Conservation (phyloP, 1,139 yeast genomes). For the Taphrina wiesneri region DNA sequence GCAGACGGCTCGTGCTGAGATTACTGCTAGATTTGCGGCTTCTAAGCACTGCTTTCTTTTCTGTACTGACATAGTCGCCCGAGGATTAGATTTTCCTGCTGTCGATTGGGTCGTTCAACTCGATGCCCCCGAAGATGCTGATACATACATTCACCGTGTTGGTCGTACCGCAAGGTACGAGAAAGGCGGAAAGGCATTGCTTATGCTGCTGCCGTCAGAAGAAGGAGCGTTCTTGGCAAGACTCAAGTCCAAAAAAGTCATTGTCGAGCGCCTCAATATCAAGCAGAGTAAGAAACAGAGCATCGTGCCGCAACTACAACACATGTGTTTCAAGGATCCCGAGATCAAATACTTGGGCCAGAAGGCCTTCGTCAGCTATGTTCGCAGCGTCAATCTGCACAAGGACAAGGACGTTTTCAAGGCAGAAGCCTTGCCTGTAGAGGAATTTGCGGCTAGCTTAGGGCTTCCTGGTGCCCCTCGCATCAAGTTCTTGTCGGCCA, state of each 20-base stretch:
- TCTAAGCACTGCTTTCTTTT: slow-evolving; percentile 86
- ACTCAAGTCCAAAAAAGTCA: slow-evolving; percentile 63
- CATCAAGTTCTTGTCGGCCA: slow-evolving; percentile 65
- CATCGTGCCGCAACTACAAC: slow-evolving; percentile 81
- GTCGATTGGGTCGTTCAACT: slow-evolving; percentile 97
- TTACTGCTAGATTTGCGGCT: slow-evolving; percentile 78
- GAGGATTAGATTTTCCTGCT: slow-evolving; percentile 96
- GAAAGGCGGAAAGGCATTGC: slow-evolving; percentile 77
- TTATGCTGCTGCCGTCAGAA: slow-evolving; percentile 82
- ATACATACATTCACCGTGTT: slow-evolving; percentile 93
- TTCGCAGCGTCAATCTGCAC: slow-evolving; percentile 79
- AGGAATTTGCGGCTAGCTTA: slow-evolving; percentile 77
- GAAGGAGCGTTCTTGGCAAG: slow-evolving; percentile 73
- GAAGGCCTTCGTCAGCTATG: slow-evolving; percentile 90
- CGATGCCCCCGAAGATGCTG: slow-evolving; percentile 94
- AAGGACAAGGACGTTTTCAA: slow-evolving; percentile 83
- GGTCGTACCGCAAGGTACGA: slow-evolving; percentile 97
- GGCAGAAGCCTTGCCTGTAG: slow-evolving; percentile 73
- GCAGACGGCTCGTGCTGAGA: slow-evolving; percentile 88
- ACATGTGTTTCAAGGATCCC: slow-evolving; percentile 87
- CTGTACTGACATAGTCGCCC: slow-evolving; percentile 95
- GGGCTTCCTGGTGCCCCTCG: slow-evolving; percentile 98
- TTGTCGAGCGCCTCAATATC: slow-evolving; percentile 70
- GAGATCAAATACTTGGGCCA: slow-evolving; percentile 90
- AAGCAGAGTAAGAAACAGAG: slow-evolving; percentile 75